Evolutionary conservation across 176 grass and related monocot genomes (phyloP), one percentile per base, ranked within the genome.

Genomic region (Rhipidocladum racemiflorum): DNA sequence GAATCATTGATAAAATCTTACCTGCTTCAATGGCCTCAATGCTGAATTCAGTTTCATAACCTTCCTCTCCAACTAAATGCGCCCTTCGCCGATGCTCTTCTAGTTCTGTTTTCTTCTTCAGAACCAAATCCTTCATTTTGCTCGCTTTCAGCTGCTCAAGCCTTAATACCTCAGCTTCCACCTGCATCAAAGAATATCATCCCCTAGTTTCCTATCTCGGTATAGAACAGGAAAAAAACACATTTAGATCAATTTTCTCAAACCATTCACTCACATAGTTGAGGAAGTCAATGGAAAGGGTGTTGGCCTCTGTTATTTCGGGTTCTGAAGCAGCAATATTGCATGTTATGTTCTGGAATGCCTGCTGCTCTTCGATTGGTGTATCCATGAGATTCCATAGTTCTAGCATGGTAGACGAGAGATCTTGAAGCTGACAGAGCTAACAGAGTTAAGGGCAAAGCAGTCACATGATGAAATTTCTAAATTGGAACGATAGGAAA

Each of bases 341-440:
- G 45, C 93, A 83, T 78, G 93, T 92, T 43, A 93, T 70, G 85
- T 79, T 97, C 87, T 85, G 90, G 88, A 93, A 97, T 28, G 81
- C 53, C 67, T 93, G 86, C 72, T 97, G 93, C 68, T 97, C 86
- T 87, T 93, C 88, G 1, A 91, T 50, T 36, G 93, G 93, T 20
- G 93, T 96, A 46, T 96, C 93, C 93, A 96, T 96, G 32, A 96
- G 69, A 90, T 92, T 92, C 93, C 93, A 92, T 30, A 96, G 71
- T 77, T 90, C 88, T 10, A 96, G 72, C 93, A 91, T 85, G 13
- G 84, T 83, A 54, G 90, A 89, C 48, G 86, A 91, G 35, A 97
- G 88, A 79, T 93, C 90, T 97, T 97, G 93, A 97, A 97, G 90
- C 93, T 93, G 88, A n/a, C 13, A 88, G 35, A 80, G 27, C 14